phyloP scores from a whole-genome alignment of 495 filamentous ascomycete genomes.

The Podospora pseudocomata region DNA sequence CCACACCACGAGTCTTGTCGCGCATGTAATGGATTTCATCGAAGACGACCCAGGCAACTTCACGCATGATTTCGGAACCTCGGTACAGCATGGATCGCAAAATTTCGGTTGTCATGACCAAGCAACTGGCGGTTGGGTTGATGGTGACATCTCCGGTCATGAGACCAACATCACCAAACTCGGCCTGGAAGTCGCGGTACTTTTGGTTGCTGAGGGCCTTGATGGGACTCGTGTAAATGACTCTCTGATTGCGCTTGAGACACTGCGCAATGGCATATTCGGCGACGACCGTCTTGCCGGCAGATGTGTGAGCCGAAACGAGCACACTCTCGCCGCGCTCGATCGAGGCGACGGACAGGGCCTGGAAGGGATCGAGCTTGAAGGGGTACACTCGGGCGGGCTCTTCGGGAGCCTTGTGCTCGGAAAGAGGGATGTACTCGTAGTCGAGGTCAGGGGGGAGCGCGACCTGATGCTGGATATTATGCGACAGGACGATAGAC shows the following conservation, averaged over 20 bases:
- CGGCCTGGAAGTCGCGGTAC: slow-evolving; percentile 89
- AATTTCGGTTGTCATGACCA: slow-evolving; percentile 99
- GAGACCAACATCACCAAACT: slow-evolving; percentile 94
- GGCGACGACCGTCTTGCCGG: slow-evolving; percentile 95
- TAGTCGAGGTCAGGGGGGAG: slow-evolving; percentile 79
- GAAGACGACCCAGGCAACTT: slow-evolving; percentile 96
- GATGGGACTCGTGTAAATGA: slow-evolving; percentile 99
- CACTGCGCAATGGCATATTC: slow-evolving; percentile 98
- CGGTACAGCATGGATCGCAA: slow-evolving; percentile 96
- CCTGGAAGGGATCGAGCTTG: slow-evolving; percentile 94
- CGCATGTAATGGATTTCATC: slow-evolving; percentile 99
- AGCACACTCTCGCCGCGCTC: slow-evolving; percentile 92
- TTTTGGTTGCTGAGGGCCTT: slow-evolving; percentile 99
- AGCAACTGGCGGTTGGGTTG: slow-evolving; percentile 94
- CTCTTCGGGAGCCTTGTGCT: slow-evolving; percentile 80
- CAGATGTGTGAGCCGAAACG: slow-evolving; percentile 95
- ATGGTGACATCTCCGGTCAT: slow-evolving; percentile 99
- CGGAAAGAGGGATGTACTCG: slow-evolving; percentile 84
- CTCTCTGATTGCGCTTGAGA: slow-evolving; percentile 92
- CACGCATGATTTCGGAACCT: slow-evolving; percentile 98
- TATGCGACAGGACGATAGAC: slow-evolving; percentile 82
- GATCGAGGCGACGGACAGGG: slow-evolving; percentile 87
- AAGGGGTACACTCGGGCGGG: slow-evolving; percentile 84
- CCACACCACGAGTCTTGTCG: slow-evolving; percentile 88
- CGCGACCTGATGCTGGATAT: slow-evolving; percentile 97